A percentile compares a stretch with the other conserved stretches of the same genome.
These are phyloP conservation scores for Hymenoscyphus fraxineus DNA, from an alignment of 2,329 filamentous ascomycete genomes.

Conservation along the genomic window DNA sequence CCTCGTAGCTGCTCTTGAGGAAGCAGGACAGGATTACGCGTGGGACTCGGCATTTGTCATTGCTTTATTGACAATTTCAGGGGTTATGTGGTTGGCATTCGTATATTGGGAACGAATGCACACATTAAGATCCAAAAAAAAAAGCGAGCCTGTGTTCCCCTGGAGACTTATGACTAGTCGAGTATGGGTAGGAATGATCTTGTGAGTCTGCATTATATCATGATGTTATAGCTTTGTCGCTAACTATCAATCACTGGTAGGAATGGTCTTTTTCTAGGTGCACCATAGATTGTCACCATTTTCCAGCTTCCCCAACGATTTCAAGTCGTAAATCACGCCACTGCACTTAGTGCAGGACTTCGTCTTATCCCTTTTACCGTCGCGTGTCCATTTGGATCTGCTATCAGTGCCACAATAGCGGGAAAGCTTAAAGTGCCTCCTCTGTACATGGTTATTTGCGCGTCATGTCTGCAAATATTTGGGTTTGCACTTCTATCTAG, in stretches of 20 bases:
- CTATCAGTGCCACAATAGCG: not conserved
- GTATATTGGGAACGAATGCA: not conserved
- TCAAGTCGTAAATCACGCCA: not conserved
- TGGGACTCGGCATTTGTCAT: not conserved
- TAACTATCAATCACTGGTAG: not conserved
- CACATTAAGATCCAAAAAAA: not conserved
- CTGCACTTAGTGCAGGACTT: not conserved
- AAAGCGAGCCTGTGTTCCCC: slow-evolving; percentile 19
- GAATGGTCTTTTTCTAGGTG: not conserved
- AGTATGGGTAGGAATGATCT: slow-evolving; percentile 13
- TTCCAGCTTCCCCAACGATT: slow-evolving; percentile 7
- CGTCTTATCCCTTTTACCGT: slow-evolving; percentile 1
- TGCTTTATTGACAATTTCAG: not conserved
- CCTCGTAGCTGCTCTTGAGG: not conserved
- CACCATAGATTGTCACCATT: not conserved
- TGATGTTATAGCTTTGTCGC: not conserved
- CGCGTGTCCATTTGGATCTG: not conserved
- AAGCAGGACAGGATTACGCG: not conserved
- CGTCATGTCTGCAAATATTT: not conserved
- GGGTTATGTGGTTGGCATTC: not conserved
- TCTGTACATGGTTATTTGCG: not conserved
- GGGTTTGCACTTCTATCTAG: slow-evolving; percentile 3
- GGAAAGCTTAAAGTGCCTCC: slow-evolving; percentile 3
- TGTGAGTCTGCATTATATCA: slow-evolving; percentile 1
- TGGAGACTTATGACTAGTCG: slow-evolving; percentile 16